Base-by-base conservation (phyloP, 2,329 filamentous ascomycete species). In the Colletotrichum trifolii region DNA sequence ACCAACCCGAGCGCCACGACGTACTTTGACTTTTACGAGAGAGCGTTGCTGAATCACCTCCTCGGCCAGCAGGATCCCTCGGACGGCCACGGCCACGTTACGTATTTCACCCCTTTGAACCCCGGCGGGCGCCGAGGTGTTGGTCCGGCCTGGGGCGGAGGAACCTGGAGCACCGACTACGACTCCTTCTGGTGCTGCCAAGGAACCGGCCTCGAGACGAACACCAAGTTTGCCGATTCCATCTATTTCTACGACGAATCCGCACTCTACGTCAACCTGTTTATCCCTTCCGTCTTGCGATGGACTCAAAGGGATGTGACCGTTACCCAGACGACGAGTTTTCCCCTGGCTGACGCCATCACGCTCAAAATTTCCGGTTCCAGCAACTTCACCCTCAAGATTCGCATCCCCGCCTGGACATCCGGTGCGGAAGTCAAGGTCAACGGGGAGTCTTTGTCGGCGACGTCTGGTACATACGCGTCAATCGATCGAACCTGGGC, bases 11-110 rank as follows among this genome's bases (percentile, higher is more conserved):
- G 67, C 1, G 73, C 73, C 15, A 71, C 79, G 3, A 71, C 73
- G 1, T 85, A 85, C 71, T 84, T 86, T 67, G 83, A 86, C 72
- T 86, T 78, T 68, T 86, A 85, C 69, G 84, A 86, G 73, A 76
- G 76, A 3, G 80, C 82, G 0, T 68, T 85, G 12, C 71, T 84
- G 58, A 85, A 85, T 67, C 83, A 85, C 64, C 70, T 85, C 5
- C 76, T 85, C 3, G 83, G 83, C 4, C 77, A 79, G 43, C 83
- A 85, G 60, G 72, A 85, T 64, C 80, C 82, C 0, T 64, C 72
- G 3, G 74, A 74, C 25, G 65, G 60, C 6, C 82, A 85, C 49
- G 84, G 84, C 0, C 82, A 85, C 57, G 75, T 85, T 54, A 85
- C 84, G 0, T 85, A 86, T 71, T 86, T 86, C 61, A 84, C 81